A percentile compares a stretch with the other conserved stretches of the same genome.
Evolutionary conservation across 495 filamentous ascomycete genomes (phyloP).

Genomic region (Neurospora discreta): DNA sequence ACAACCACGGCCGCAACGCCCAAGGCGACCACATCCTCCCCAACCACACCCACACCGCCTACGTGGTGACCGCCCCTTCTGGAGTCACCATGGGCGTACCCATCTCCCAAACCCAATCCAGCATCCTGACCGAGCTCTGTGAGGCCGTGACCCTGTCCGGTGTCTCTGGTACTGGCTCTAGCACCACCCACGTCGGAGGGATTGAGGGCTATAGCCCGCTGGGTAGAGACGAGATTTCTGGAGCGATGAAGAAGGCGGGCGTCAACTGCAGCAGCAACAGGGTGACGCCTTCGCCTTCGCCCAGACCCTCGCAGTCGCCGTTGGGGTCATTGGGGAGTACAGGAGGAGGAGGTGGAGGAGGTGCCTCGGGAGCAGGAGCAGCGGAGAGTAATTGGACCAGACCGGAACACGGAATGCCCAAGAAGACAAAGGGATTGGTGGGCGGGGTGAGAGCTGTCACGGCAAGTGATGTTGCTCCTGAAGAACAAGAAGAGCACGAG

Average conservation of each 20-base stretch:
- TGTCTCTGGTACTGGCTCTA: not conserved
- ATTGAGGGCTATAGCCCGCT: constrained; percentile 15
- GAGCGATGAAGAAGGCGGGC: not conserved
- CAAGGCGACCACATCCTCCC: not conserved
- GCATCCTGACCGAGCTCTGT: constrained; percentile 18
- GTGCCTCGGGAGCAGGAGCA: not conserved
- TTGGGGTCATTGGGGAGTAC: not conserved
- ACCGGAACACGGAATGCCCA: not conserved
- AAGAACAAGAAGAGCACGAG: not conserved
- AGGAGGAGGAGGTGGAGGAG: no score
- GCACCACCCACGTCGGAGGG: not conserved
- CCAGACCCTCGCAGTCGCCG: not conserved
- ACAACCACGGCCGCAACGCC: not conserved
- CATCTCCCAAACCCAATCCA: constrained; percentile 11
- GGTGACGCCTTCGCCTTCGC: not conserved
- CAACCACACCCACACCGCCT: not conserved
- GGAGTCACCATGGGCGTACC: not conserved
- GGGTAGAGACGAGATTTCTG: not conserved
- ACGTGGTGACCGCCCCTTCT: no score
- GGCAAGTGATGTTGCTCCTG: not conserved
- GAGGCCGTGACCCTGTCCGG: constrained; percentile 7
- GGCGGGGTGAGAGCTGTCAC: not conserved
- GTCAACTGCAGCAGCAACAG: not conserved
- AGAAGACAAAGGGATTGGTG: not conserved
- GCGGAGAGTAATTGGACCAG: not conserved